These are phyloP conservation scores for Stephania cephalantha DNA, from an alignment of 164 flowering plant species.

Conservation along the genomic window DNA sequence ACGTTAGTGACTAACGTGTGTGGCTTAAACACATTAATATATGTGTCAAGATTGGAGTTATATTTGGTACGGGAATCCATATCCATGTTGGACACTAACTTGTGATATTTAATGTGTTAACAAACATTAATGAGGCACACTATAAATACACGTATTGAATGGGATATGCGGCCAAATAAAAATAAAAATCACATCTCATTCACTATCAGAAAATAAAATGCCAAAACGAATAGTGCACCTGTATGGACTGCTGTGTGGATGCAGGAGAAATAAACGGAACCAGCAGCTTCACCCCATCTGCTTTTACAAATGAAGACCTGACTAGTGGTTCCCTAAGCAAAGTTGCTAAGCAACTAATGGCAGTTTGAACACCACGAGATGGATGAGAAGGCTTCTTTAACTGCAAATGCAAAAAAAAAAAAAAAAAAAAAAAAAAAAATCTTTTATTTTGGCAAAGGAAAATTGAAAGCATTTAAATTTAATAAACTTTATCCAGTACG, in stretches of 20 bases:
- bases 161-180: not conserved
- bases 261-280: slow-evolving; percentile 86
- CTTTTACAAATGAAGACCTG: slow-evolving; percentile 84
- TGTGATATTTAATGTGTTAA: too few species aligned
- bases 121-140: too few species aligned
- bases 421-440: not conserved
- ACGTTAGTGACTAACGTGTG: too few species aligned
- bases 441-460: too few species aligned
- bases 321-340: slow-evolving; percentile 79
- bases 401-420: slow-evolving; percentile 35
- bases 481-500: too few species aligned
- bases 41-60: too few species aligned
- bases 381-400: slow-evolving; percentile 88
- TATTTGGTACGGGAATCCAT: too few species aligned
- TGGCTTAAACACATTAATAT: too few species aligned
- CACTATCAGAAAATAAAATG: not conserved
- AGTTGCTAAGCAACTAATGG: slow-evolving; percentile 75
- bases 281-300: slow-evolving; percentile 87
- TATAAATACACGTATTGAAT: too few species aligned
- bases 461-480: too few species aligned
- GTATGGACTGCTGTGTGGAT: slow-evolving; percentile 91
- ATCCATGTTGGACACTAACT: too few species aligned
- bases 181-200: not conserved
- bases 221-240: slow-evolving; percentile 28
- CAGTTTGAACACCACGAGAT: slow-evolving; percentile 56